Percentiles rank a stretch among this genome's conserved stretches.
These are phyloP conservation scores for Sporothrix humicola DNA, from an alignment of 2,329 filamentous ascomycete species.

Conservation along the genomic window DNA sequence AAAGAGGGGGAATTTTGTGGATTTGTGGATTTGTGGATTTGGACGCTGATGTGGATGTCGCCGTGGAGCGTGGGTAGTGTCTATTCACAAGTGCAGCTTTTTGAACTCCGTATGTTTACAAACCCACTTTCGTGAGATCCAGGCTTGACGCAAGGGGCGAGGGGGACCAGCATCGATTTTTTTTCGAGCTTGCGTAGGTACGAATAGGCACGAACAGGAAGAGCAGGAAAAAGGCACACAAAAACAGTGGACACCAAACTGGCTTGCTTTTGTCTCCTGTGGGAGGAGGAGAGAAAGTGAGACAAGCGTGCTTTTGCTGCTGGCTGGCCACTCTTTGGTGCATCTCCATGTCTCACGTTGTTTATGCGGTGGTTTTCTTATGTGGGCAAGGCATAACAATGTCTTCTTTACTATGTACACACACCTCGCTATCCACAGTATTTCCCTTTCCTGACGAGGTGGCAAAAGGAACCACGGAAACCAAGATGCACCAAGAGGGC, in stretches of 20 bases:
- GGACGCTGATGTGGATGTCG: too few relatives aligned
- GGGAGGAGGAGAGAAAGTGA: neutral
- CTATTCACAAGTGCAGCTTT: neutral
- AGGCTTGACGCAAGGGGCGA: conserved; percentile 15
- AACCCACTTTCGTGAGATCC: neutral
- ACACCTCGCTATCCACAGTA: neutral
- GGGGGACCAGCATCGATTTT: neutral
- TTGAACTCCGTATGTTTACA: neutral
- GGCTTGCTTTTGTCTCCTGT: neutral
- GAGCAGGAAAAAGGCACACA: neutral
- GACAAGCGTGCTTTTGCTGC: conserved; percentile 10
- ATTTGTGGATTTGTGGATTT: too few relatives aligned
- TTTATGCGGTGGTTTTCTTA: neutral
- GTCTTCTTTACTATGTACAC: neutral
- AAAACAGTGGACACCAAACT: neutral
- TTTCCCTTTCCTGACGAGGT: neutral
- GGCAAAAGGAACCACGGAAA: too few relatives aligned
- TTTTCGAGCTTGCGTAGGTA: neutral
- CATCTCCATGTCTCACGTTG: conserved; percentile 8
- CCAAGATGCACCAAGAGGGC: neutral
- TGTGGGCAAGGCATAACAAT: neutral
- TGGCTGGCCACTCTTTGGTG: neutral
- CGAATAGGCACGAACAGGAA: neutral
- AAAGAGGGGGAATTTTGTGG: neutral
- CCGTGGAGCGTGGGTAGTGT: neutral